Evolutionary conservation across 768 basidiomycete genomes (phyloP).

Genomic region (Strobilomyces echinocephalus): DNA sequence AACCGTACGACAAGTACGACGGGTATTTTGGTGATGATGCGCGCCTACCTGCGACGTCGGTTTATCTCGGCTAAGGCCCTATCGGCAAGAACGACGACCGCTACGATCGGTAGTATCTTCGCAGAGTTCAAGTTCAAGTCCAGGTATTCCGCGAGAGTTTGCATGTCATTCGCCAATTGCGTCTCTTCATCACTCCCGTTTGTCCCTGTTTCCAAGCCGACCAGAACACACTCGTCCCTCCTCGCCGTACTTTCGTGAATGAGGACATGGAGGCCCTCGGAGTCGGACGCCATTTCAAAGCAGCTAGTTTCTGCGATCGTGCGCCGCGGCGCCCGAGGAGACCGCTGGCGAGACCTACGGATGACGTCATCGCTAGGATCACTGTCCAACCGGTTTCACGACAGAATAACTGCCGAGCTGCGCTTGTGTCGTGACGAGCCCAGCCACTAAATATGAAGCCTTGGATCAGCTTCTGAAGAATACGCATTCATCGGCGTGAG

Average conservation of each 20-base stretch:
- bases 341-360: too few relatives aligned
- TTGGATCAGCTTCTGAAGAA: too few relatives aligned
- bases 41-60: not conserved
- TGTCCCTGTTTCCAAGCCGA: conserved; percentile 54
- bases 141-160: conserved; percentile 97
- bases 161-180: conserved; percentile 74
- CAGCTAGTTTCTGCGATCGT: too few relatives aligned
- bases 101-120: conserved; percentile 96
- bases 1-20: conserved; percentile 77
- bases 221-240: conserved; percentile 95
- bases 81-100: conserved; percentile 96
- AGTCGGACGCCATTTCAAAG: too few relatives aligned
- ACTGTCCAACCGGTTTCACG: too few relatives aligned
- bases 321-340: too few relatives aligned
- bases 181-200: not conserved
- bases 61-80: conserved; percentile 30
- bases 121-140: too few relatives aligned
- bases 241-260: conserved; percentile 96
- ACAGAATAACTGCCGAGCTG: too few relatives aligned
- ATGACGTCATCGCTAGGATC: too few relatives aligned
- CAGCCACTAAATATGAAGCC: too few relatives aligned
- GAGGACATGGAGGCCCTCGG: conserved; percentile 98
- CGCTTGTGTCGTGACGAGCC: too few relatives aligned
- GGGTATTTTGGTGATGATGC: conserved; percentile 53
- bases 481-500: too few relatives aligned